Percentiles rank a stretch among this genome's conserved stretches.
These are phyloP conservation scores for Cladosporium colombiae DNA, from an alignment of 2,329 filamentous ascomycete genomes.

Conservation along the genomic window DNA sequence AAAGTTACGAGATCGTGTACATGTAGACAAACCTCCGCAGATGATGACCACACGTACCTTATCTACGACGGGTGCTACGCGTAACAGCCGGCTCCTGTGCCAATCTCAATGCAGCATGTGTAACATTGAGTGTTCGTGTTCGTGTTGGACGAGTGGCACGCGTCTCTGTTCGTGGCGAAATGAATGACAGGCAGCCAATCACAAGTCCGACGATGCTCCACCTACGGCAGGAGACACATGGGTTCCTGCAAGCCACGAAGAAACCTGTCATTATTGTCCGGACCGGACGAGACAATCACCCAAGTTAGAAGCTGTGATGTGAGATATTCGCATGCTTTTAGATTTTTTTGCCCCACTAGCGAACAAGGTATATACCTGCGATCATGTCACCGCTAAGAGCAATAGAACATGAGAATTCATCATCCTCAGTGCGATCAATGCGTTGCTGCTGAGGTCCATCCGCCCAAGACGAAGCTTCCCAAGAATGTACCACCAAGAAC, in stretches of 20 bases:
- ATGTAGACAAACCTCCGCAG: too few relatives aligned
- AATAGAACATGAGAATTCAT: not conserved
- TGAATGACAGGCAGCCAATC: not conserved
- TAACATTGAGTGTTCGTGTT: not conserved
- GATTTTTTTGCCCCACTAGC: not conserved
- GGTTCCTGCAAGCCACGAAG: not conserved
- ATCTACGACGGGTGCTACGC: too few relatives aligned
- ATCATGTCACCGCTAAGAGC: not conserved
- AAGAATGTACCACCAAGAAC: slow-evolving; percentile 74
- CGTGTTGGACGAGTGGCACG: not conserved
- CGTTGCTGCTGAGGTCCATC: slow-evolving; percentile 26
- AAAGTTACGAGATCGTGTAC: too few relatives aligned
- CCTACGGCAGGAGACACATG: not conserved
- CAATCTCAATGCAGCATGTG: not conserved
- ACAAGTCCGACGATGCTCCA: not conserved
- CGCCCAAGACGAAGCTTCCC: slow-evolving; percentile 50
- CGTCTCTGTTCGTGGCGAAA: too few relatives aligned
- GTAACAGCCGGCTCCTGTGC: too few relatives aligned
- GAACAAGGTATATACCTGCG: not conserved
- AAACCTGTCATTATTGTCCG: not conserved
- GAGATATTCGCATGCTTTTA: not conserved
- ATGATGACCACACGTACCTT: too few relatives aligned
- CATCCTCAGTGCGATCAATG: not conserved
- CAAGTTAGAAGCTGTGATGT: not conserved
- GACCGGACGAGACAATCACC: not conserved